phyloP scores from a whole-genome alignment of 1,139 yeast genomes.

The Kodamaea suecica region DNA sequence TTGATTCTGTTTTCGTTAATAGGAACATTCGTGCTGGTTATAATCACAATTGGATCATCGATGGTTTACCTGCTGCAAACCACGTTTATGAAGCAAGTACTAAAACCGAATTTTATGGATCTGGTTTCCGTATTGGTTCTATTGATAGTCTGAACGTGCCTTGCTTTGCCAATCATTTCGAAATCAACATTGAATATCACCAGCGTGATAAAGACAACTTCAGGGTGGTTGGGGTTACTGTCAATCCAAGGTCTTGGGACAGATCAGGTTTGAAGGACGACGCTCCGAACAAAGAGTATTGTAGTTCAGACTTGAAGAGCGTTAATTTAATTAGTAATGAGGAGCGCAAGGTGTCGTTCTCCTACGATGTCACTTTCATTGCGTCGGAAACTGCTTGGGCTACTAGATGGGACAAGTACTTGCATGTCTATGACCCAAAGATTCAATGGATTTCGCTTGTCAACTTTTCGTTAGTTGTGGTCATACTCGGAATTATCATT shows the following conservation, averaged over 20 bases:
- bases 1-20: conserved; percentile 72
- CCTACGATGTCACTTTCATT: conserved; percentile 55
- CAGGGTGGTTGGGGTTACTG: conserved; percentile 90
- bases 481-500: conserved; percentile 74
- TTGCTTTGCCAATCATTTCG: conserved; percentile 76
- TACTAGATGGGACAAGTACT: conserved; percentile 96
- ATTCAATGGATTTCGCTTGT: conserved; percentile 94
- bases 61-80: conserved; percentile 90
- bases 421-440: conserved; percentile 87
- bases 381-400: conserved; percentile 87
- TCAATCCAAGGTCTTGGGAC: conserved; percentile 63
- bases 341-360: conserved; percentile 33
- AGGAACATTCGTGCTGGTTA: conserved; percentile 79
- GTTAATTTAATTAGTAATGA: conserved; percentile 30
- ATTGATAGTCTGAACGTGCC: conserved; percentile 48
- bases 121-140: conserved; percentile 78
- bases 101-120: conserved; percentile 60
- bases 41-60: conserved; percentile 88
- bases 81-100: conserved; percentile 54
- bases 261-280: conserved; percentile 30
- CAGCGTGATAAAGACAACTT: conserved; percentile 61
- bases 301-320: conserved; percentile 31
- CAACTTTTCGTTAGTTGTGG: conserved; percentile 78
- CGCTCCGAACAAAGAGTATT: conserved; percentile 28
- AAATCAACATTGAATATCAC: conserved; percentile 78